Evolutionary conservation across 495 filamentous ascomycete species (phyloP), one percentile per base, ranked within the genome.

Genomic region (Lasiosphaeria ovina): DNA sequence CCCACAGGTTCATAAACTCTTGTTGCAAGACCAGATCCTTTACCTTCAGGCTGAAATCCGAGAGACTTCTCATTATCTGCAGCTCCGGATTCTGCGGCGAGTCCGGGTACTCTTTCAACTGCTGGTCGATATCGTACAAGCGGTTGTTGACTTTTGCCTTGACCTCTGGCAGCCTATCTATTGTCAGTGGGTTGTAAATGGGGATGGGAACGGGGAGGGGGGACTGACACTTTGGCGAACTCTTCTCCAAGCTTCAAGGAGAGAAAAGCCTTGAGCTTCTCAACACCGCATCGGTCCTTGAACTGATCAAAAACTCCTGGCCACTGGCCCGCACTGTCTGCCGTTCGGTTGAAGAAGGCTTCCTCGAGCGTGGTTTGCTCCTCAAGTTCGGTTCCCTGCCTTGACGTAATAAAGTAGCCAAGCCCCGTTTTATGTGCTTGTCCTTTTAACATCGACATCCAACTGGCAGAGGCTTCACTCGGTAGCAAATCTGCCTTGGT

Each of bases 401-500:
- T 80, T 62, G 71, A 85, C 54, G 83, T 85, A 17, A 89, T 83
- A 56, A 83, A 88, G 57, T 87, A 90, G 0, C 85, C 85, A 42
- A 88, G 78, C 0, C 87, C 88, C 0, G 89, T 79, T 0, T 58
- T 42, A 57, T 88, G 86, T 14, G 71, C 70, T 31, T 76, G 50
- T 5, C 85, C 85, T 0, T 73, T 69, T 11, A 94, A 72, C 50
- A 90, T 86, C 0, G 78, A 69, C 0, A 81, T 58, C 83, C 87
- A 89, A 24, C 84, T 82, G 3, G 33, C 6, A 1, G 61, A 54
- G 0, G 66, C 55, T 0, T 73, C 76, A 0, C 61, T 53, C 1
- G 83, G 79, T 0, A 91, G 63, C 0, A 85, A 77, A 64, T 96
- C 91, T 0, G 91, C 90, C 66, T 93, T 96, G 0, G 91, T 95